Base-by-base conservation (phyloP, 1,139 yeast species). In the Taphrina deformans region DNA sequence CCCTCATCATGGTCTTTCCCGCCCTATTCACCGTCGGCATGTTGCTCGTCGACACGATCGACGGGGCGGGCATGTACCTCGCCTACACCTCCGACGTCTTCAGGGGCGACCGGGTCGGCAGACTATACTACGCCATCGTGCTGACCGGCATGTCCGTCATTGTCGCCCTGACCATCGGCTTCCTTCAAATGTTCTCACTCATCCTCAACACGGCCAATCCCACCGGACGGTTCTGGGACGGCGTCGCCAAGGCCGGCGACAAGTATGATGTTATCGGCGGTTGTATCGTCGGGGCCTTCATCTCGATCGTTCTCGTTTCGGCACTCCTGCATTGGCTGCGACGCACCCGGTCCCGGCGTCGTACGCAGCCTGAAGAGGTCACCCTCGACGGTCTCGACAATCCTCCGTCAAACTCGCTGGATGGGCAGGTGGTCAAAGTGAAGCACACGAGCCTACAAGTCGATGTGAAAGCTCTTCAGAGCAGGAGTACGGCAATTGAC, bases 31-130 rank as follows among this genome's bases (percentile, higher is more conserved):
- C 60, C 38, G 55, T 44, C 23, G 67, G 67, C 29, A 65, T 65
- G 67, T n/a, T 53, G 41, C 63, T 65, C 38, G 50, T 65, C 23
- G 67, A 65, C 26, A 65, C 67, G 16, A 48, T 52, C n/a, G 67
- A 65, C 27, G 65, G 66, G 10, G 65, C 66, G 9, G 40, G 59
- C 18, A 65, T 65, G 67, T 35, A 29, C 24, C 40, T 35, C 27
- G 67, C 67, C 10, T 65, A 65, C 44, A 41, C 48, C 24, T 62
- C 62, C 14, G 23, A 45, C 23, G 29, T 45, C 46, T 46, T 50
- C 35, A 35, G 23, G 23, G 53, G 18, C 2, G 48, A 61, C 29
- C 33, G 27, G 4, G 14, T 61, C 44, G 38, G 51, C 12, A 44
- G 67, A 10, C 27, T 52, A 14, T 65, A 55, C 45, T 65, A 62